phyloP scores from a whole-genome alignment of 2,329 filamentous ascomycete genomes.

The Grosmannia clavigera region DNA sequence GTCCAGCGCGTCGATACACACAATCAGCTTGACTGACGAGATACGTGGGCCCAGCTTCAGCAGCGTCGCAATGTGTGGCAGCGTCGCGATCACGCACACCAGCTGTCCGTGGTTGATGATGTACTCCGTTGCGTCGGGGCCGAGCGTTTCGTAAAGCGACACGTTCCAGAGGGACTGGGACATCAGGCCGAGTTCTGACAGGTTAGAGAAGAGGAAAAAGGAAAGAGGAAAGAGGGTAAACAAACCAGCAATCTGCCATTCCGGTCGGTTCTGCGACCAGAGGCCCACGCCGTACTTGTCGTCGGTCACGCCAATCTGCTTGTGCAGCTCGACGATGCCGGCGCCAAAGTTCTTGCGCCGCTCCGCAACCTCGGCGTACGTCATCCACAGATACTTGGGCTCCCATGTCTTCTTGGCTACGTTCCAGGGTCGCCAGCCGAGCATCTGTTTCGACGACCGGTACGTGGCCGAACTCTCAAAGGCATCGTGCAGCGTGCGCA shows the following conservation, averaged over 20 bases:
- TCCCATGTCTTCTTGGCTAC: slow-evolving; percentile 57
- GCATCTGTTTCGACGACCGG: slow-evolving; percentile 55
- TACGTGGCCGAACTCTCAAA: slow-evolving; percentile 58
- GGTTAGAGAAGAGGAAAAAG: background rate
- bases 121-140: slow-evolving; percentile 82
- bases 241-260: slow-evolving; percentile 72
- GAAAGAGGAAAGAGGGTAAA: background rate
- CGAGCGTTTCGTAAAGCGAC: slow-evolving; percentile 92
- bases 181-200: slow-evolving; percentile 66
- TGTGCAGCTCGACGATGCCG: slow-evolving; percentile 72
- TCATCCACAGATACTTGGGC: slow-evolving; percentile 70
- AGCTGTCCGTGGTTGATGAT: slow-evolving; percentile 87
- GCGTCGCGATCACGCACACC: slow-evolving; percentile 60
- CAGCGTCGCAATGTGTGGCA: slow-evolving; percentile 70
- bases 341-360: slow-evolving; percentile 75
- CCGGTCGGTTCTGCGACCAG: slow-evolving; percentile 78
- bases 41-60: slow-evolving; percentile 67
- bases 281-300: slow-evolving; percentile 64
- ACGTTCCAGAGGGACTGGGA: slow-evolving; percentile 83
- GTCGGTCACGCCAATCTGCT: slow-evolving; percentile 53
- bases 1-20: slow-evolving; percentile 75
- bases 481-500: slow-evolving; percentile 64
- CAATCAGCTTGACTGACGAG: slow-evolving; percentile 73
- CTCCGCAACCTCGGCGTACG: slow-evolving; percentile 66
- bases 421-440: slow-evolving; percentile 75